Conservation (phyloP, 495 filamentous ascomycete species). For the Hyphodiscus hymeniophilus region DNA sequence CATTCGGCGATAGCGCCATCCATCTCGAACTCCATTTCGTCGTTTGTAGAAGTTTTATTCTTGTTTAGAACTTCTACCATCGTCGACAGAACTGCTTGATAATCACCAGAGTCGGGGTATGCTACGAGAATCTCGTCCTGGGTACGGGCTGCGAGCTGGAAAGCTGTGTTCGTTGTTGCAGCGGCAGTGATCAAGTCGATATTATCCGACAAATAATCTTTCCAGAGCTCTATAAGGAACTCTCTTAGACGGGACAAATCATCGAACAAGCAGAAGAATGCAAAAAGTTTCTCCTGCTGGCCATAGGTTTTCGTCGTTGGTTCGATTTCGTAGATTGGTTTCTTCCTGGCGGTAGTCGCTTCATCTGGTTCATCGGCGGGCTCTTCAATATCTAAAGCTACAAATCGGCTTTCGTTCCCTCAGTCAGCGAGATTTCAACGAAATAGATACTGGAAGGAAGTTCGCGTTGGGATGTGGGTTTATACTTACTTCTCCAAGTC, state of each 20-base stretch:
- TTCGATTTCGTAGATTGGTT: conserved; percentile 1
- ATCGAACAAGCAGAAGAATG: background rate
- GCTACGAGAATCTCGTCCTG: background rate
- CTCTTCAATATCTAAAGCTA: background rate
- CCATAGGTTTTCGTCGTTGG: background rate
- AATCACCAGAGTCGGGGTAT: background rate
- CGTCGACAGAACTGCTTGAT: background rate
- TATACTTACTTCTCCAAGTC: conserved; percentile 1
- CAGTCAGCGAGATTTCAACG: no score
- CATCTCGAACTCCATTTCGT: background rate
- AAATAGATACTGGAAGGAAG: no score
- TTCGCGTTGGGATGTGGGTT: no score
- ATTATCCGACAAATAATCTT: background rate
- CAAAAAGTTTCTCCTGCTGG: background rate
- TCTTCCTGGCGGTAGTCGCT: background rate
- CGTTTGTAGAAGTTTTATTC: background rate
- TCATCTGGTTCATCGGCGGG: no score
- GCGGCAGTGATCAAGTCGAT: background rate
- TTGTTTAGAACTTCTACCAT: background rate
- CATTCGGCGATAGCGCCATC: conserved; percentile 20
- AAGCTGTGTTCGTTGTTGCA: background rate
- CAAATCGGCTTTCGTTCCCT: no score
- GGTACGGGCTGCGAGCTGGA: background rate
- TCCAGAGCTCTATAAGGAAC: background rate
- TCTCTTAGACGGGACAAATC: background rate